Base-by-base conservation (phyloP, 148 eudicot species). In the Salicornia ramosissima region DNA sequence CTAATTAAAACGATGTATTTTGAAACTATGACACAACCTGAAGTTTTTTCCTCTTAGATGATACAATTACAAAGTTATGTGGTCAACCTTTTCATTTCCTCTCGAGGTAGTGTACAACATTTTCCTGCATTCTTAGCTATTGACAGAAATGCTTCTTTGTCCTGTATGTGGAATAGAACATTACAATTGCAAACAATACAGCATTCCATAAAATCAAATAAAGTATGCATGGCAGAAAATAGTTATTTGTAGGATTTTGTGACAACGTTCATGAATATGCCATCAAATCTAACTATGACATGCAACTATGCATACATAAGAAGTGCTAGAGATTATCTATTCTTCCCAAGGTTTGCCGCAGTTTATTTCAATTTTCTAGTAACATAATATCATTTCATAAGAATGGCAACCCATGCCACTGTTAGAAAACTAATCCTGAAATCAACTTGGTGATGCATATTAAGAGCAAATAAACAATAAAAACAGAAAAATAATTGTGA, bases 21-120 rank as follows among this genome's bases (percentile, higher is more conserved):
- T 21, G 24, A 60, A 47, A 12, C 4, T 16, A 42, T 45, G 65
- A 67, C 64, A 33, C 67, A 59, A 52, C 29, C 50, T 58, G 40
- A 65, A 34, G 50, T 67, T 56, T 13, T 65, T 43, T 24, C 18
- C 39, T 67, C 58, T 67, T 61, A 74, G 52, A 75, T 31, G 25
- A 62, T 36, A 59, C 0, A 51, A 54, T 24, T 63, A 22, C 47
- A 26, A 57, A 67, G 51, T 49, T 58, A 18, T 63, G 53, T 65
- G 64, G 29, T 56, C 50, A 64, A 80, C 88, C 85, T 82, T 74
- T 64, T 55, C 60, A 11, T 58, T 80, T 78, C 81, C 14, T 69
- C 80, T 60, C 46, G 72, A 65, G 71, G 65, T 43, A 24, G 70
- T 54, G 67, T 36, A 42, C 42, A 25, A 56, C 40, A 49, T 68